Percentiles rank a stretch among this genome's conserved stretches.
These are phyloP conservation scores for Eucalyptus cloeziana DNA, from an alignment of 345 rosid genomes.

Conservation along the genomic window DNA sequence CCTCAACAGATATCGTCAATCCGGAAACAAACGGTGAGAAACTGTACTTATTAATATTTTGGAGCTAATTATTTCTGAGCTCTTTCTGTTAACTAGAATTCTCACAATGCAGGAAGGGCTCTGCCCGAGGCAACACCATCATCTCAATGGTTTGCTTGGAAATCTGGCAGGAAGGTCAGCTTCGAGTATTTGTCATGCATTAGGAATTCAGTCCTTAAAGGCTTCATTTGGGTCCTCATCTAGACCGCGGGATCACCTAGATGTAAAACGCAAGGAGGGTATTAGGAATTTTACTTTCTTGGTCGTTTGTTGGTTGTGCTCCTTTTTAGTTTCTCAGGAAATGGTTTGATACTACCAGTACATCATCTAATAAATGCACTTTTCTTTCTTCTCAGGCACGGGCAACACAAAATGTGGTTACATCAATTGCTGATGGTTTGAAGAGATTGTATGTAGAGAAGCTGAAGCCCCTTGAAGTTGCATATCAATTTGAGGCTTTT, in stretches of 20 bases:
- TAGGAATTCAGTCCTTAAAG: not conserved
- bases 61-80: not conserved
- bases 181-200: not conserved
- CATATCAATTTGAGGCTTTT: conserved; percentile 82
- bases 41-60: not conserved
- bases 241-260: not conserved
- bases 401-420: conserved; percentile 43
- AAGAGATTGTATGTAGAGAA: conserved; percentile 72
- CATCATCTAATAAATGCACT: not conserved
- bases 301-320: not conserved
- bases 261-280: not conserved
- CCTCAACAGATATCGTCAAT: conserved; percentile 2
- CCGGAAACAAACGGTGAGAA: conserved; percentile 37
- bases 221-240: not conserved
- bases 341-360: not conserved
- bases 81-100: not conserved
- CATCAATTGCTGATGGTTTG: conserved; percentile 85
- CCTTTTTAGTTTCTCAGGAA: not conserved
- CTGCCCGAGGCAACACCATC: conserved; percentile 14
- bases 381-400: not conserved
- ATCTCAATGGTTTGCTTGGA: conserved; percentile 41
- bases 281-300: not conserved
- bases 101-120: conserved; percentile 23
- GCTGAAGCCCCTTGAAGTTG: conserved; percentile 74
- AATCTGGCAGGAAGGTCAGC: conserved; percentile 46